A percentile compares a stretch with the other conserved stretches of the same genome.
Conservation (phyloP, 2,329 filamentous ascomycete genomes). For the Beauveria sp. region DNA sequence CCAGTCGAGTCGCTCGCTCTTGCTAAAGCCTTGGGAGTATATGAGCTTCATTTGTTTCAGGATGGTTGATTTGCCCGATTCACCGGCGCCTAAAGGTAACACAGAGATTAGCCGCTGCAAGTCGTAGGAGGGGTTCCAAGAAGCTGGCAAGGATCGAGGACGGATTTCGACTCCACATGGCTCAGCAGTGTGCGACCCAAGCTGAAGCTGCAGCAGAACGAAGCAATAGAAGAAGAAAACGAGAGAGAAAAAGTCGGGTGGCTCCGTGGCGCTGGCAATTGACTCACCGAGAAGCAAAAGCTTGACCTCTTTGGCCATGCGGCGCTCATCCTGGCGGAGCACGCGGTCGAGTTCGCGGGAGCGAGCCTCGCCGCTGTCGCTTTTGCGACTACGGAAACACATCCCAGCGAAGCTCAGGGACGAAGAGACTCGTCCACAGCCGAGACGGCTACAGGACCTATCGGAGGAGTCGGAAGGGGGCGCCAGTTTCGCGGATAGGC, state of each 20-base stretch:
- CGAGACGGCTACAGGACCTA: constrained; percentile 1
- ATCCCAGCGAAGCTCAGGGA: constrained; percentile 30
- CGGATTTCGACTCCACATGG: background rate
- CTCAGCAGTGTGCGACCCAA: constrained; percentile 13
- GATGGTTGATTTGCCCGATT: constrained; percentile 87
- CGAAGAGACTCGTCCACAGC: background rate
- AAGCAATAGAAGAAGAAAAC: background rate
- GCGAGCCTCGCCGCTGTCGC: constrained; percentile 43
- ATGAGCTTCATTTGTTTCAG: constrained; percentile 99
- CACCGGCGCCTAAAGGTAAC: constrained; percentile 68
- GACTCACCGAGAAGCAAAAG: constrained; percentile 78
- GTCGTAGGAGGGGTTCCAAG: background rate
- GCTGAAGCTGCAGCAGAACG: background rate
- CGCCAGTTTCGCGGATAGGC: constrained; percentile 5
- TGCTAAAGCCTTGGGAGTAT: constrained; percentile 84
- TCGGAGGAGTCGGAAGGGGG: background rate
- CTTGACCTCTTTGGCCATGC: constrained; percentile 81
- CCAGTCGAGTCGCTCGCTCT: constrained; percentile 85
- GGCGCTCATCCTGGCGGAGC: constrained; percentile 82
- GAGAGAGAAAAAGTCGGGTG: background rate
- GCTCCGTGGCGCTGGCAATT: background rate
- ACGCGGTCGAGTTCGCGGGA: constrained; percentile 77
- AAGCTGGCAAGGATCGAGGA: constrained; percentile 1
- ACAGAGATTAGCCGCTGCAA: constrained; percentile 21
- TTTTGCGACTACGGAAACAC: constrained; percentile 56